phyloP scores from a whole-genome alignment of 768 basidiomycete species.

The Rhizopogon salebrosus region DNA sequence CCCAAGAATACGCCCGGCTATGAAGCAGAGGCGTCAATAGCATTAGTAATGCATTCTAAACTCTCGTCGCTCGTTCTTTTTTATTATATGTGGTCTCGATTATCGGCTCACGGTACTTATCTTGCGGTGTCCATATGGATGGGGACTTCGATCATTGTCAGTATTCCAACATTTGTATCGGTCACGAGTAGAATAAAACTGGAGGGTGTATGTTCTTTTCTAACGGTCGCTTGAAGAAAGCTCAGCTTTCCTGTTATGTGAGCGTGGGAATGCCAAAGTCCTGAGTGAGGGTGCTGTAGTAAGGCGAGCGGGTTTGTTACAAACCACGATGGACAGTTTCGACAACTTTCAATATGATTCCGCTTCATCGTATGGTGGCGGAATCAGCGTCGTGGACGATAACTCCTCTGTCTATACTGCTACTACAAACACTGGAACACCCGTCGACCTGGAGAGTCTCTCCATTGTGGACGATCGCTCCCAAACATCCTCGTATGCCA shows the following conservation, averaged over 20 bases:
- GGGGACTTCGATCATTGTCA: slow-evolving; percentile 1
- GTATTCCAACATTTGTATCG: slow-evolving; percentile 1
- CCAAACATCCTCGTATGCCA: slow-evolving; percentile 28
- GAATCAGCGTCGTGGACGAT: slow-evolving; percentile 68
- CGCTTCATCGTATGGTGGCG: slow-evolving; percentile 71
- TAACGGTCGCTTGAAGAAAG: no score
- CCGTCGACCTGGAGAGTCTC: slow-evolving; percentile 62
- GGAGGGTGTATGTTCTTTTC: no score
- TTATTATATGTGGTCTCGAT: not conserved
- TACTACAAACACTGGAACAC: slow-evolving; percentile 53
- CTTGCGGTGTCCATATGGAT: not conserved
- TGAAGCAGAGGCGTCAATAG: slow-evolving; percentile 28
- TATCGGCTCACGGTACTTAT: not conserved
- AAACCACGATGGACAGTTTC: slow-evolving; percentile 65
- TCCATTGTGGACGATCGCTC: slow-evolving; percentile 63
- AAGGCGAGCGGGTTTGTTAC: not conserved
- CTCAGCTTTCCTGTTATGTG: no score
- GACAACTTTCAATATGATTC: slow-evolving; percentile 86
- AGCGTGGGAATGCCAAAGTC: not conserved
- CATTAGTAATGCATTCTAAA: slow-evolving; percentile 5
- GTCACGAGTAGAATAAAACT: not conserved
- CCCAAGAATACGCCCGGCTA: slow-evolving; percentile 44
- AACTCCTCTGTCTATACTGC: slow-evolving; percentile 78
- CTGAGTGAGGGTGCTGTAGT: not conserved
- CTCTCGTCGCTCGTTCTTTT: not conserved